Conservation (phyloP, 2,329 filamentous ascomycete species). For the Talaromyces pinophilus region DNA sequence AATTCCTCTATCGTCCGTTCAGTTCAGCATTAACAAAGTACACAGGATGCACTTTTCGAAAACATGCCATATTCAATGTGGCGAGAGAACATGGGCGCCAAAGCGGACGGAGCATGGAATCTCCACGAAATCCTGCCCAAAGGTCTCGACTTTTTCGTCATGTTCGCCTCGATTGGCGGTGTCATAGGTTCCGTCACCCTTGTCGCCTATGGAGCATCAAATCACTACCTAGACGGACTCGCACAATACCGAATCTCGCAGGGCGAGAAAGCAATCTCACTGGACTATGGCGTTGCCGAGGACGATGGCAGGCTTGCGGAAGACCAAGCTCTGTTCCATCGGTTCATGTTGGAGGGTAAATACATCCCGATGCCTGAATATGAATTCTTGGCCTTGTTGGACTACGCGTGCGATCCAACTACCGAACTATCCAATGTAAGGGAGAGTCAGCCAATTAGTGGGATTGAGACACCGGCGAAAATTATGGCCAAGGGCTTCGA, state of each 20-base stretch:
- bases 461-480: background rate
- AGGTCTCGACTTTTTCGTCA: background rate
- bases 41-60: background rate
- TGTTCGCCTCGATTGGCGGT: background rate
- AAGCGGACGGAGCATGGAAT: background rate
- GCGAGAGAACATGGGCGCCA: background rate
- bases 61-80: background rate
- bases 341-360: slow-evolving; percentile 14
- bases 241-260: background rate
- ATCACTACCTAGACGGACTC: background rate
- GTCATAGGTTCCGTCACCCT: background rate
- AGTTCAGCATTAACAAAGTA: background rate
- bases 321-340: slow-evolving; percentile 8
- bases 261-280: background rate
- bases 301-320: background rate
- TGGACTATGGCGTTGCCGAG: background rate
- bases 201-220: background rate
- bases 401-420: background rate
- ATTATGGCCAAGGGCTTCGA: background rate
- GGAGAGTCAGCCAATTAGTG: background rate
- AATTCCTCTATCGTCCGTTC: background rate
- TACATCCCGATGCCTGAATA: slow-evolving; percentile 15
- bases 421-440: background rate
- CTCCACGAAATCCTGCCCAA: background rate
- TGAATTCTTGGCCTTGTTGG: slow-evolving; percentile 11